Base-by-base conservation (phyloP, 2,329 filamentous ascomycete species). In the Aureobasidium namibiae region DNA sequence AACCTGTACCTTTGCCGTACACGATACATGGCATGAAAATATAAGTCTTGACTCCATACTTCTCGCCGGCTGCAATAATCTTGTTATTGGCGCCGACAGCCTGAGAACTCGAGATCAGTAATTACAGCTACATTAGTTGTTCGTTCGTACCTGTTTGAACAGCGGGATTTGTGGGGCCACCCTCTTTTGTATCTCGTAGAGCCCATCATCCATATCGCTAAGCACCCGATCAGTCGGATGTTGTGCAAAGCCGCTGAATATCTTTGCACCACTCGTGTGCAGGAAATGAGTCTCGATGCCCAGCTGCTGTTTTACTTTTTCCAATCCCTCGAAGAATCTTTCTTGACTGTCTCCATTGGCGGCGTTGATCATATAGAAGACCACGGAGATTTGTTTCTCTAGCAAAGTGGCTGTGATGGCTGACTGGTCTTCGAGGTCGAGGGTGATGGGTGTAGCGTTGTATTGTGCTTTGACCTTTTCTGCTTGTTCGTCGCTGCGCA, bases 21-120 rank as follows among this genome's bases (percentile, higher is more conserved):
- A 82, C 80, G 29, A 82, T 76, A 63, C 80, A 82, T 1, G 80
- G 80, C 0, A 68, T 69, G 65, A 82, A 82, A n/a, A 82, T 74
- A 62, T 82, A 82, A 60, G 73, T 76, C 31, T 69, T 70, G 3
- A 82, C 76, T 0, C 76, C 45, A 33, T 33, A 33, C 31, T 33
- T 33, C 2, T 33, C 31, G 31, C 31, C 31, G 31, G 31, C 31
- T 33, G 6, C 31, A 11, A 33, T 33, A 3, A 33, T 33, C 31
- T 33, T 33, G 31, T 33, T 33, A 11, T 33, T 33, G 7, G 31
- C 31, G 7, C 31, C 31, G 31, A 33, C 31, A 33, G 31, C 31
- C 31, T 33, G 11, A 33, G 31, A 33, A 3, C 31, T 2, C 2
- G 31, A 33, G 1, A 33, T 33, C 11, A 33, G 31, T 33, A 11